Conservation (phyloP, 2,329 filamentous ascomycete genomes). For the Purpureocillium lavendulum region DNA sequence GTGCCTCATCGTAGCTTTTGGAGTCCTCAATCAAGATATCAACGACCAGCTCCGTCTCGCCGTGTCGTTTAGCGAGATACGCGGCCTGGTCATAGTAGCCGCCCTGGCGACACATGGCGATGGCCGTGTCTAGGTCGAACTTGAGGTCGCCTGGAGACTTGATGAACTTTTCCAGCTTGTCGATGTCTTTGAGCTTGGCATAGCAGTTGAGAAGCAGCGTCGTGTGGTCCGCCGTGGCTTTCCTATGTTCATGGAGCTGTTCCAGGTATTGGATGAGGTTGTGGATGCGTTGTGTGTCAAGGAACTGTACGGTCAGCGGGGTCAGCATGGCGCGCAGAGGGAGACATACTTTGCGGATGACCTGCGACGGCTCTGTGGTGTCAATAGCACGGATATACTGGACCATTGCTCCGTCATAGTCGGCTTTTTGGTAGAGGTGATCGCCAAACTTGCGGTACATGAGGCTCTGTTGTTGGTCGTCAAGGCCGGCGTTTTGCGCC, state of each 20-base stretch:
- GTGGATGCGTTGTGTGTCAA: conserved; percentile 95
- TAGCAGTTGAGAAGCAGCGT: conserved; percentile 95
- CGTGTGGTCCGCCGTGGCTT: conserved; percentile 90
- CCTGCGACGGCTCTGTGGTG: conserved; percentile 90
- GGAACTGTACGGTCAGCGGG: conserved; percentile 50
- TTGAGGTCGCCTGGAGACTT: conserved; percentile 90
- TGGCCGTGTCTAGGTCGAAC: conserved; percentile 94
- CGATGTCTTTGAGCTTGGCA: conserved; percentile 93
- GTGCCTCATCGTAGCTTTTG: conserved; percentile 77
- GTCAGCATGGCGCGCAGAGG: neutral
- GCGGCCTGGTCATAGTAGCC: conserved; percentile 96
- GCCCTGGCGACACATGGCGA: conserved; percentile 93
- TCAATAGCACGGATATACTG: conserved; percentile 96
- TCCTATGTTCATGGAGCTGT: conserved; percentile 88
- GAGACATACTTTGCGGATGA: conserved; percentile 70
- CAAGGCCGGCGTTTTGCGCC: conserved; percentile 80
- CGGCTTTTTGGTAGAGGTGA: conserved; percentile 86
- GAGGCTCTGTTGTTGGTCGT: conserved; percentile 71
- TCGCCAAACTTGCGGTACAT: conserved; percentile 95
- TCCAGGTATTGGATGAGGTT: conserved; percentile 97
- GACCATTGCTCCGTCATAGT: conserved; percentile 98
- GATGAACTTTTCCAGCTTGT: conserved; percentile 94
- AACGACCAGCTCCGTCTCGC: conserved; percentile 87
- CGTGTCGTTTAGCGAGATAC: conserved; percentile 88
- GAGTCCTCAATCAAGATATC: conserved; percentile 95